Evolutionary conservation across 768 basidiomycete species (phyloP), one percentile per base, ranked within the genome.

Genomic region (Gloeopeniophorella convolvens): DNA sequence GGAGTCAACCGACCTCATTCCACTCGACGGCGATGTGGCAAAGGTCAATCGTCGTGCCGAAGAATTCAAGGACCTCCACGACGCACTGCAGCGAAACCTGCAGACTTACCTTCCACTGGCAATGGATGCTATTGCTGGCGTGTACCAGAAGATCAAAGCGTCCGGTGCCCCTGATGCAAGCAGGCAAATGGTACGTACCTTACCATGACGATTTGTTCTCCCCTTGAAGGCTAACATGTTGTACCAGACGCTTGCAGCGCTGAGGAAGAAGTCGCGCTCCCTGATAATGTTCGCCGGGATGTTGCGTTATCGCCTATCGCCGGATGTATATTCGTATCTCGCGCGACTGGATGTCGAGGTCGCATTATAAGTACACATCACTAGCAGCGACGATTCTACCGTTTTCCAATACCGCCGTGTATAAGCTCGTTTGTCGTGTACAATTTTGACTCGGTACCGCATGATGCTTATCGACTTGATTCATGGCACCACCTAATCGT

Each of bases 271-370:
- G 66, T 88, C 89, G 48, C 73, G 91, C 48, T 83, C 88, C 5
- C 63, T 95, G 49, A 90, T 93, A 78, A 78, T 90, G 49, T 96
- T 91, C 67, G 90, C 87, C 26, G 86, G 87, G 21, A 83, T 89
- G 55, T 70, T 94, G 48, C 85, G 89, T 60, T 94, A 93, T 65
- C 78, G 91, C 52, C 83, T 96, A 81, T 86, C 86, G 27, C 82
- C 86, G 18, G 90, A 95, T 63, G 83, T 92, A 52, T 92, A 94
- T 68, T 85, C 85, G 27, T 89, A 93, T 65, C 72, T 95, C 47
- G 87, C 89, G 11, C 73, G 89, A 50, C 62, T 90, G 56, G 90
- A 93, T 57, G 89, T 93, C 1, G 89, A 89, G 67, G 86, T 89
- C 58, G 84, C 87, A 18, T 71, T 89, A 60, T 89, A 62, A 70